These are phyloP conservation scores for Paramecium octaurelia DNA, from an alignment of 73 alveolate species.

Conservation along the genomic window DNA sequence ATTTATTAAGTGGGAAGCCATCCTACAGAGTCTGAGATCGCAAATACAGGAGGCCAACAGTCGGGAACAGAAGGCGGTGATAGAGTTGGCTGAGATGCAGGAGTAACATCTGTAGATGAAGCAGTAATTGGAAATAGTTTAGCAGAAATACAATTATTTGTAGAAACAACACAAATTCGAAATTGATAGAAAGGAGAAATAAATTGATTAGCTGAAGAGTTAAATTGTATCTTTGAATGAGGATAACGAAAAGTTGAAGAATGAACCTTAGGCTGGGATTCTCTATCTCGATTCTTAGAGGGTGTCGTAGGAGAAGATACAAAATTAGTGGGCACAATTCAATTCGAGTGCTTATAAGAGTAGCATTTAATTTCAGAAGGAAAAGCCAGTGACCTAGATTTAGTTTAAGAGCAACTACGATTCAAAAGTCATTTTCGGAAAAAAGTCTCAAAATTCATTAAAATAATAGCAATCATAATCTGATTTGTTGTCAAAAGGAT, in stretches of 20 bases:
- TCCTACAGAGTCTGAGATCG: not conserved
- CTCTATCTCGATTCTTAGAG: conserved; percentile 5
- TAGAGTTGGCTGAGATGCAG: not conserved
- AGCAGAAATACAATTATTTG: not conserved
- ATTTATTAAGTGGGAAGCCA: not conserved
- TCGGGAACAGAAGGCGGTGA: not conserved
- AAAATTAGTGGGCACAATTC: not conserved
- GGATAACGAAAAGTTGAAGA: not conserved
- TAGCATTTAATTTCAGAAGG: conserved; percentile 34
- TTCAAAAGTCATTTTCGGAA: conserved; percentile 36
- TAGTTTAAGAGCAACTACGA: conserved; percentile 18
- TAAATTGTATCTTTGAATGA: not conserved
- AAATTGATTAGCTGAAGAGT: conserved; percentile 13
- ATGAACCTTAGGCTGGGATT: not conserved
- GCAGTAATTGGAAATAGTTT: not conserved
- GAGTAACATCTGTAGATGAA: not conserved
- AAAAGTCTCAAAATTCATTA: conserved; percentile 7
- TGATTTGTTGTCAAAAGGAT: not conserved
- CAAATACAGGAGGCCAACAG: not conserved
- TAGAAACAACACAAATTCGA: not conserved
- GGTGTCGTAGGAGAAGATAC: not conserved
- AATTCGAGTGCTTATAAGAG: conserved; percentile 3
- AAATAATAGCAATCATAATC: not conserved
- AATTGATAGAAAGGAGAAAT: conserved; percentile 28
- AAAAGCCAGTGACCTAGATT: not conserved